A percentile compares a stretch with the other conserved stretches of the same genome.
Evolutionary conservation across 2,329 filamentous ascomycete genomes (phyloP).

Genomic region (Venturia asperata): DNA sequence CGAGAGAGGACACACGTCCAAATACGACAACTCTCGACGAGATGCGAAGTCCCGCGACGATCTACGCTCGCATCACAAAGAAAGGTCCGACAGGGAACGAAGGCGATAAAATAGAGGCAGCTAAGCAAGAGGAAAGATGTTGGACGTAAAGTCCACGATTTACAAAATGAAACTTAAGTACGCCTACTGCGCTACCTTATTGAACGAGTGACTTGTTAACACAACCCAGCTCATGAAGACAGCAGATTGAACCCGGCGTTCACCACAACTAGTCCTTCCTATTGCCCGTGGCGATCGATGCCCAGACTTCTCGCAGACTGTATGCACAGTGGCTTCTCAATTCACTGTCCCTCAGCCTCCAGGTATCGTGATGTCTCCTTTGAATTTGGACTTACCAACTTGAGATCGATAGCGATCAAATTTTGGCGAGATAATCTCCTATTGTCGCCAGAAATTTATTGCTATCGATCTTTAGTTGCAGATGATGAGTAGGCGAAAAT

Average conservation of each 20-base stretch:
- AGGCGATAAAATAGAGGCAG: neutral
- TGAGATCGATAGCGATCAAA: too few relatives aligned
- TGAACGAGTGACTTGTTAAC: constrained; percentile 12
- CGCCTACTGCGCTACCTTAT: neutral
- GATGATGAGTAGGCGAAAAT: too few relatives aligned
- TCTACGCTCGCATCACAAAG: neutral
- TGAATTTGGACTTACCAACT: too few relatives aligned
- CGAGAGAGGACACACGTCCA: constrained; percentile 9
- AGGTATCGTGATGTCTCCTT: too few relatives aligned
- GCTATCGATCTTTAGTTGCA: too few relatives aligned
- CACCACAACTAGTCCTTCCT: neutral
- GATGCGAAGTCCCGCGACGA: constrained; percentile 6
- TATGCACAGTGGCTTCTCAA: too few relatives aligned
- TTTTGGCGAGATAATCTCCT: too few relatives aligned
- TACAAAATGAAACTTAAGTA: constrained; percentile 4
- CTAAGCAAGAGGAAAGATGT: neutral
- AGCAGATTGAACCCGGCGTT: neutral
- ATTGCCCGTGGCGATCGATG: too few relatives aligned
- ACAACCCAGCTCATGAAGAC: neutral
- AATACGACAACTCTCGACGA: constrained; percentile 6
- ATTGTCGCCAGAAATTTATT: too few relatives aligned
- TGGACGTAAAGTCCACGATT: neutral
- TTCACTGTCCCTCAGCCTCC: too few relatives aligned
- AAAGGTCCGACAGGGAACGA: constrained; percentile 11
- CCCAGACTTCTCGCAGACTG: too few relatives aligned